Evolutionary conservation across 192 early-diverging fungal genomes (phyloP).

Genomic region (Thoreauomyces humboldtii): DNA sequence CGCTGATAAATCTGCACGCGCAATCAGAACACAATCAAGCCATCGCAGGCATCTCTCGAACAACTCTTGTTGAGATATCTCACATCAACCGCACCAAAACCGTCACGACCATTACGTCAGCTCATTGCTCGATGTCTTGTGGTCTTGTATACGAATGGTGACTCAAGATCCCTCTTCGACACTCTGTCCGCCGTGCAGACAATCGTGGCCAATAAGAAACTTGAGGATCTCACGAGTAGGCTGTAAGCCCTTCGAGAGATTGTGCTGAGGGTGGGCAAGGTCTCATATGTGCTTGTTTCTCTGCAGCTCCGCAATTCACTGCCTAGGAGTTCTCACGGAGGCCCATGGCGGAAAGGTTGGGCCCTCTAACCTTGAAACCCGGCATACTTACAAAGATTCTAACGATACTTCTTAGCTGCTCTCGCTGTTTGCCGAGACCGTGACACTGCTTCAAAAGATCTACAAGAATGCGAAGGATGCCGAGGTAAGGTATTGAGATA

Average conservation of each 20-base stretch:
- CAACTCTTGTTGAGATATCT: constrained; percentile 70
- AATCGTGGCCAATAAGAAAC: constrained; percentile 54
- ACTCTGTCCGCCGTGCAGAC: constrained; percentile 65
- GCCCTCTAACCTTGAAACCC: not conserved
- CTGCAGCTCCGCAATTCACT: constrained; percentile 71
- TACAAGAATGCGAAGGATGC: constrained; percentile 66
- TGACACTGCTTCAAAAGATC: constrained; percentile 59
- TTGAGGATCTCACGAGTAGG: constrained; percentile 60
- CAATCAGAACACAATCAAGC: constrained; percentile 39
- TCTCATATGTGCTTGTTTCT: not conserved
- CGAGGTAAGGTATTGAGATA: constrained; percentile 62
- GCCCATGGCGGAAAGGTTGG: constrained; percentile 68
- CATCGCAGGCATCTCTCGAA: constrained; percentile 70
- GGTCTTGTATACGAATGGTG: constrained; percentile 71
- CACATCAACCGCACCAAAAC: constrained; percentile 57
- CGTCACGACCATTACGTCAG: constrained; percentile 64
- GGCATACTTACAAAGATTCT: not conserved
- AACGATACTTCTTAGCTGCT: constrained; percentile 39
- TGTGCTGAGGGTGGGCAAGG: not conserved
- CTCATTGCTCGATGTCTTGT: constrained; percentile 71
- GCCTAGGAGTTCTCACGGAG: constrained; percentile 76
- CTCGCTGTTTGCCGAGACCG: constrained; percentile 67
- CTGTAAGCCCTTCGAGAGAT: constrained; percentile 51
- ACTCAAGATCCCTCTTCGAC: constrained; percentile 74
- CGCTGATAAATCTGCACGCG: no score